Base-by-base conservation (phyloP, 1,284 basidiomycete species). In the Tilletia caries region DNA sequence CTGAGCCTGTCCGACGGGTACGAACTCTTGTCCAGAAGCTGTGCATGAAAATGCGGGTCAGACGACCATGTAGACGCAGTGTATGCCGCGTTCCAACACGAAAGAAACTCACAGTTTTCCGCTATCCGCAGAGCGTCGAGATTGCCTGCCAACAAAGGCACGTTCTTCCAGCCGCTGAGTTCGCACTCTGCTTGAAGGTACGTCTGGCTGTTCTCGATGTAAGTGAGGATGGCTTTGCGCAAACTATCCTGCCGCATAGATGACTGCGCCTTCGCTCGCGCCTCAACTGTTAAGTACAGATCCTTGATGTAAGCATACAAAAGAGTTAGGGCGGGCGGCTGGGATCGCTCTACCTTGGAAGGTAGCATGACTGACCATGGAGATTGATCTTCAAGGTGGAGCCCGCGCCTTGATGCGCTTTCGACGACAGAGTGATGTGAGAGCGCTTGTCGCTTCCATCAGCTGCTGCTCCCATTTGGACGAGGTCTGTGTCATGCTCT, bases 91-190 rank as follows among this genome's bases (percentile, higher is more conserved):
- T n/a, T n/a, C n/a, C n/a, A n/a, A n/a, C n/a, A n/a, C n/a, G n/a
- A n/a, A n/a, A n/a, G n/a, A 41, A 15, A 67, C 86, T 74, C 73
- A 87, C 87, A 73, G 50, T 81, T 83, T 66, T 89, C 95, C 2
- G 91, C 90, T 2, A 92, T 89, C n/a, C 86, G 85, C 71, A 98
- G 90, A 43, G 87, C 86, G 71, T 94, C 91, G 25, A 96, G 89
- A 64, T 91, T 89, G 27, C 89, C 86, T 0, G 86, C 86, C 18
- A 98, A 87, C 50, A 91, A 87, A 10, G 89, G 87, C 32, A 89
- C 85, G 48, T 88, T 87, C 72, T 91, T 87, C 92, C 92, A 95
- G 37, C 91, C 89, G 50, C 86, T 85, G 3, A 93, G 84, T 0
- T 86, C 87, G 12, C 89, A 90, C 12, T 90, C 89, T 29, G 91